Evolutionary conservation across 192 early-diverging fungal species (phyloP), one percentile per base, ranked within the genome.

Genomic region (Chytriomyces sp.): DNA sequence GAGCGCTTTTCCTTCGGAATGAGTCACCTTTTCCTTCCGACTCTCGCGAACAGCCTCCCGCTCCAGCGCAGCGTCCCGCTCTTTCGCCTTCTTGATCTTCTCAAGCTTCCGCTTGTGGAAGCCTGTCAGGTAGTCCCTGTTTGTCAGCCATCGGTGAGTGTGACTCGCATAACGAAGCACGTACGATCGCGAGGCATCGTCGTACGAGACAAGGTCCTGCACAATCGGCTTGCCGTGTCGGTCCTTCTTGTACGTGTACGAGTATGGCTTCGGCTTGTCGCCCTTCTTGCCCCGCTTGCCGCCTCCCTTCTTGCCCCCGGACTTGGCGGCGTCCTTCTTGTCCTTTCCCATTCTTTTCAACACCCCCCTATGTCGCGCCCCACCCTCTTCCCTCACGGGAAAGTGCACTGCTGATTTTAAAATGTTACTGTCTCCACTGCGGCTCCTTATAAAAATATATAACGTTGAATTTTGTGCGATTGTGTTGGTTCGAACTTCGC

Each of bases 31-130:
- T 64, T 84, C 82, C 31, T 66, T 69, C 26, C 79, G 59, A 8
- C 65, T 34, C 55, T 79, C 78, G 37, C 72, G 41, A 41, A 64
- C 37, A 64, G 77, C 80, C n/a, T 77, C 73, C 36, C 74, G 67
- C 0, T 44, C 60, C 40, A 53, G 40, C 44, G 66, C 34, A 8
- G 59, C 72, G 28, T 59, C 59, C n/a, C 74, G 26, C 36, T 76
- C 78, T 25, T 70, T 56, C 26, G 74, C 65, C 56, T 52, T 52
- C 56, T 80, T 80, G 25, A 79, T 81, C 54, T 49, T 52, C 25
- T 77, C 79, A 4, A 79, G 70, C 30, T 84, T 84, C 17, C 82
- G 69, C 53, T 81, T 81, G 44, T 81, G 79, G 80, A 84, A 84
- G 19, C 82, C 82, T 26, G 82, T 84, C 40, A 84, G 53, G 61